Evolutionary conservation across 805 yeast genomes (phyloP).

Genomic region (Saccharomycopsis sp.): DNA sequence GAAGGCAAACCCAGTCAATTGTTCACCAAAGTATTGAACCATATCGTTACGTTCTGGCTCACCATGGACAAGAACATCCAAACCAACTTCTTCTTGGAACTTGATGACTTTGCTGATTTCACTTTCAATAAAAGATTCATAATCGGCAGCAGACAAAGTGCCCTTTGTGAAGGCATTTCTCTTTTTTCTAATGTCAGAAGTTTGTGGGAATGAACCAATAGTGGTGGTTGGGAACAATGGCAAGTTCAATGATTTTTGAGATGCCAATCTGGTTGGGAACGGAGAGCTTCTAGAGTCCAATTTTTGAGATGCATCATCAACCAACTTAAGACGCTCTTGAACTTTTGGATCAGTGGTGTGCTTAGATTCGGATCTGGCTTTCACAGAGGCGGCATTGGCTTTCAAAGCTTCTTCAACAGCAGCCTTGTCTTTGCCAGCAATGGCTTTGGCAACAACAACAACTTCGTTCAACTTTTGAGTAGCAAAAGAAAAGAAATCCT

Average conservation of each 20-base stretch:
- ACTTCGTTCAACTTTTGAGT: slow-evolving; percentile 93
- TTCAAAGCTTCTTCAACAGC: slow-evolving; percentile 42
- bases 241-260: slow-evolving; percentile 83
- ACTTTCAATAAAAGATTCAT: slow-evolving; percentile 92
- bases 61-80: slow-evolving; percentile 98
- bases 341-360: slow-evolving; percentile 90
- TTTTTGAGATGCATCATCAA: slow-evolving; percentile 47
- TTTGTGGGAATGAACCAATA: slow-evolving; percentile 99
- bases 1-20: slow-evolving; percentile 96
- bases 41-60: slow-evolving; percentile 99
- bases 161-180: slow-evolving; percentile 99
- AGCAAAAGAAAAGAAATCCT: slow-evolving; percentile 98
- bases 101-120: slow-evolving; percentile 93
- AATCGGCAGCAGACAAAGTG: slow-evolving; percentile 86
- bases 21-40: slow-evolving; percentile 99
- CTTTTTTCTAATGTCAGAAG: slow-evolving; percentile 97
- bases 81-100: slow-evolving; percentile 99
- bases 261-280: slow-evolving; percentile 79
- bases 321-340: slow-evolving; percentile 72
- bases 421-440: slow-evolving; percentile 72
- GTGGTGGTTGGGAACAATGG: slow-evolving; percentile 99
- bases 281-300: slow-evolving; percentile 78
- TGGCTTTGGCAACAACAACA: slow-evolving; percentile 81
- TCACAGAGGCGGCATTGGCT: slow-evolving; percentile 80
- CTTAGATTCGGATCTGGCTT: slow-evolving; percentile 77